Base-by-base conservation (phyloP, 371 early-diverging fungal genomes). In the Mucor lusitanicus region DNA sequence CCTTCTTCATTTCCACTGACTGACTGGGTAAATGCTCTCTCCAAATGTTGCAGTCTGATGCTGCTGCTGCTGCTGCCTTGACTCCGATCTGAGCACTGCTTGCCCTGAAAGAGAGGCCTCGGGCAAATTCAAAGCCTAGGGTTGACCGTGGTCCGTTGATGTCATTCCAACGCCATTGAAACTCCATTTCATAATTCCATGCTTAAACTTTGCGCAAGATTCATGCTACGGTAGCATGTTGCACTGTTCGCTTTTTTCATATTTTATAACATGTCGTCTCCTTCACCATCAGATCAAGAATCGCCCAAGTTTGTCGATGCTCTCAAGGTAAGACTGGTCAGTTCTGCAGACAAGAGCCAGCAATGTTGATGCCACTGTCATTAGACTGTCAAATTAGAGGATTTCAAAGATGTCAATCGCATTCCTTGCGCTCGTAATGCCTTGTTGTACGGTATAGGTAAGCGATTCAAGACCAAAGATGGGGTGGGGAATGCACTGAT, bases 381-480 rank as follows among this genome's bases (percentile, higher is more conserved):
- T 6, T 65, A 83, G 83, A 80, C 83, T 8, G 74, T 83, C 35
- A 80, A 80, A 56, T 32, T 79, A 3, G 83, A 83, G 57, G 83
- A 83, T 61, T 79, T 83, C 37, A 78, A 79, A 58, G 71, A 80
- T 23, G 64, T 83, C n/a, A 74, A 75, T 53, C 72, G 73, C 35
- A 83, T 83, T 30, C 83, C 83, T 17, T 83, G 83, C 69, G 81
- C 83, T 28, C 77, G 83, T 37, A 83, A 78, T 63, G 65, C 81
- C 3, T 67, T 83, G 35, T 62, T 83, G 8, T 83, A 83, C 54
- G 83, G 83, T 59, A 83, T 83, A 39, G 80, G 82, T 78, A 68
- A 68, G 57, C 56, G 44, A 19, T 46, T 30, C 5, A n/a, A 23
- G 53, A n/a, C 30, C 30, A 28, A 17, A 21, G 17, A 33, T 30